Evolutionary conservation across 2,329 filamentous ascomycete species (phyloP).

Genomic region (Thermomyces lanuginosus): DNA sequence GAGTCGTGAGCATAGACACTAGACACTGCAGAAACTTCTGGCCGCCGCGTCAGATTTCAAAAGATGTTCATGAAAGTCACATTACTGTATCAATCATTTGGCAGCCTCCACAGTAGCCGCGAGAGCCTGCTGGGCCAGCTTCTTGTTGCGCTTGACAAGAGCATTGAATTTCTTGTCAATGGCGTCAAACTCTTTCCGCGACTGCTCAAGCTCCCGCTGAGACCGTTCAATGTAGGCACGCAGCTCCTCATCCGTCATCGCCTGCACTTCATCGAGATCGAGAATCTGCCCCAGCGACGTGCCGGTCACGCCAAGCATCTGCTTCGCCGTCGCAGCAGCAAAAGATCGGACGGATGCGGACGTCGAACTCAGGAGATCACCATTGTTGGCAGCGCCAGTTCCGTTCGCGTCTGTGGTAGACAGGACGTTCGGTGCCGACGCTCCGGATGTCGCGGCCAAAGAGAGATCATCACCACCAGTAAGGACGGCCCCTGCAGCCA

Average conservation of each 20-base stretch:
- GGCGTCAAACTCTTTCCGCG: slow-evolving; percentile 49
- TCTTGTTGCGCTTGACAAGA: slow-evolving; percentile 28
- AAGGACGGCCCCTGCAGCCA: slow-evolving; percentile 8
- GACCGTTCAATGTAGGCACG: slow-evolving; percentile 24
- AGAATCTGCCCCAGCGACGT: slow-evolving; percentile 17
- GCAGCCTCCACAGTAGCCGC: slow-evolving; percentile 12
- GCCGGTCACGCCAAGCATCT: slow-evolving; percentile 19
- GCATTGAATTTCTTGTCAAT: slow-evolving; percentile 29
- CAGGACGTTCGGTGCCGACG: slow-evolving; percentile 21
- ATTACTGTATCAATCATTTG: slow-evolving; percentile 4
- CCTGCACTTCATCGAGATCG: slow-evolving; percentile 25
- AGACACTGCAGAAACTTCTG: no score
- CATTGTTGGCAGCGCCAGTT: slow-evolving; percentile 22
- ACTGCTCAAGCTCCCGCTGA: slow-evolving; percentile 51
- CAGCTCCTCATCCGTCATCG: slow-evolving; percentile 26
- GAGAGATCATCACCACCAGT: slow-evolving; percentile 11
- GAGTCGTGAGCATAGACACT: no score
- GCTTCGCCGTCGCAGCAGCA: slow-evolving; percentile 21
- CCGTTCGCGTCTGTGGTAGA: slow-evolving; percentile 26
- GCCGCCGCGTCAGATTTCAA: no score
- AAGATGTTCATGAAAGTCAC: no score
- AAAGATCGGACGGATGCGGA: slow-evolving; percentile 20
- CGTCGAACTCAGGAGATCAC: slow-evolving; percentile 20
- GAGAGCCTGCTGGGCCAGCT: slow-evolving; percentile 26
- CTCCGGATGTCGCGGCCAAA: slow-evolving; percentile 7